These are phyloP conservation scores for Vaucheria bursata DNA, from an alignment of 352 stramenopile genomes.

Conservation along the genomic window DNA sequence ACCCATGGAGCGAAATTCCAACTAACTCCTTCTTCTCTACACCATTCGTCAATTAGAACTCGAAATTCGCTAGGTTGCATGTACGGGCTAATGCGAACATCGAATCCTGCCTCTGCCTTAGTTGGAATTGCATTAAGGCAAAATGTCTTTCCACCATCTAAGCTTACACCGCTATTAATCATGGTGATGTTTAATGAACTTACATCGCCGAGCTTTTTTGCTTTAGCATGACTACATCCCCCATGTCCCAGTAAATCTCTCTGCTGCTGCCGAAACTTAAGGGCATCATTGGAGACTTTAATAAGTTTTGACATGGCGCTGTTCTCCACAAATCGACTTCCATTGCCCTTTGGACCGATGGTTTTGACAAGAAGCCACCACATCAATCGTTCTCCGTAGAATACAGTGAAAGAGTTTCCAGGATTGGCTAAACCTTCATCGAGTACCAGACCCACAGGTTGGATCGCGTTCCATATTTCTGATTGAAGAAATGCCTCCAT, in stretches of 20 bases:
- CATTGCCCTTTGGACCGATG: slow-evolving; percentile 43
- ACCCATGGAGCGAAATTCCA: neutral
- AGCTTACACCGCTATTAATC: slow-evolving; percentile 68
- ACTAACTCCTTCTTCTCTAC: neutral
- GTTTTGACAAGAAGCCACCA: slow-evolving; percentile 66
- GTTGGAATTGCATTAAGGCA: slow-evolving; percentile 70
- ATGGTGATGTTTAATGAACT: slow-evolving; percentile 85
- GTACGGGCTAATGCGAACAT: slow-evolving; percentile 80
- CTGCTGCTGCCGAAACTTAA: neutral
- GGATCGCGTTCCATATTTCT: slow-evolving; percentile 55
- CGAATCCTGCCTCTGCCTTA: slow-evolving; percentile 70
- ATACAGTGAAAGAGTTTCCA: slow-evolving; percentile 74
- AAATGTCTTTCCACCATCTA: slow-evolving; percentile 60
- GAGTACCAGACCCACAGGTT: slow-evolving; percentile 74
- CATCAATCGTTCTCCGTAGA: slow-evolving; percentile 82
- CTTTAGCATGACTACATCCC: slow-evolving; percentile 78
- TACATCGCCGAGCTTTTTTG: slow-evolving; percentile 80
- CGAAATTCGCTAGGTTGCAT: slow-evolving; percentile 68
- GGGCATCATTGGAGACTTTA: neutral
- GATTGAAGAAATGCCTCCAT: no score
- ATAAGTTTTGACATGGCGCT: neutral
- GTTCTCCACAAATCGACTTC: no score
- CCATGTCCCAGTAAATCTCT: neutral
- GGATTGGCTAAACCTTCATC: slow-evolving; percentile 82
- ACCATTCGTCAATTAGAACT: slow-evolving; percentile 74